Base-by-base conservation (phyloP, 2,329 filamentous ascomycete species). In the Colletotrichum acutatum region DNA sequence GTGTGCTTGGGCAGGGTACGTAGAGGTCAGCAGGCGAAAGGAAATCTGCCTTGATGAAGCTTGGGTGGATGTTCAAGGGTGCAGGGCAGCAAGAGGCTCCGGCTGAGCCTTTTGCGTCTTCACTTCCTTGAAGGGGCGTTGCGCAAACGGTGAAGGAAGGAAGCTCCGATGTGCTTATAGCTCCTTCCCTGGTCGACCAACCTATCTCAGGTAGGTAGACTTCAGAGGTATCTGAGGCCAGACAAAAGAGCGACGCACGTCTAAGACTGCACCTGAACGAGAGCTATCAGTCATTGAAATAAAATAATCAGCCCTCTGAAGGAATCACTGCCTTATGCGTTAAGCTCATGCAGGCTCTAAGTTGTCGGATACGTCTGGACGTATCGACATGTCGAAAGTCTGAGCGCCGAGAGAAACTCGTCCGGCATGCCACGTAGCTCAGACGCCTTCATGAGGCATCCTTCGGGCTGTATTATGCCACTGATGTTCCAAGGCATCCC, bases 41-140 rank as follows among this genome's bases (percentile, higher is more conserved):
- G 14, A 56, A 53, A 26, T 69, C 46, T 46, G 46, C 34, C 70
- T 65, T 56, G 53, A 60, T 22, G 53, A 70, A 66, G 56, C n/a
- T 71, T 37, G 34, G 54, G 42, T 42, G 30, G 24, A 53, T 19
- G 8, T 63, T n/a, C 12, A 16, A 49, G 28, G n/a, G 30, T 22
- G 30, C 22, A 42, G 34, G 22, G 28, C 66, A 52, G 42, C n/a
- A 32, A 24, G 6, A 69, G 22, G 53, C 64, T 57, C n/a, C 8
- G 22, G 53, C 52, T 37, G 30, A 58, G 58, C 22, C 46, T 68
- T 49, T 2, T 49, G n/a, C 6, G 19, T 11, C 42, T 49, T 49
- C 42, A 5, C 7, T 19, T 49, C 32, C 22, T 30, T 16, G 14
- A 26, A 19, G 57, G 58, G 46, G 28, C 37, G 37, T 28, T 28